Base-by-base conservation (phyloP, 2,329 filamentous ascomycete species). In the Daldinia eschscholtzii region DNA sequence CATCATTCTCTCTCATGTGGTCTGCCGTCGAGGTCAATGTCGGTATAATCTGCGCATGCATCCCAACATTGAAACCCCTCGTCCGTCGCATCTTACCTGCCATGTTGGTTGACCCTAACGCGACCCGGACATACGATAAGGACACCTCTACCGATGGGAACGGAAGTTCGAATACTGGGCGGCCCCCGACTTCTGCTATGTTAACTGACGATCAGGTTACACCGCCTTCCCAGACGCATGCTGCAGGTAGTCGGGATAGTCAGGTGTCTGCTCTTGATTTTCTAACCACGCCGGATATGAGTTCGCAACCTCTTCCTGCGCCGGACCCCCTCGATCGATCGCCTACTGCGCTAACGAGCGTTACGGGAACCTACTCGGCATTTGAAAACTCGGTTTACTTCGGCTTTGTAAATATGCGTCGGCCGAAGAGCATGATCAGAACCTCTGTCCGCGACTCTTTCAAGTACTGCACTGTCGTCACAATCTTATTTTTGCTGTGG, bases 1-100 rank as follows among this genome's bases (percentile, higher is more conserved):
- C 93, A 0, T 93, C 93, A 0, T 82, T 94, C 4, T 93, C 93
- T 0, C 91, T 97, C 76, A 95, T 97, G 92, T 98, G 94, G 95
- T 95, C 92, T 15, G 92, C 91, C 12, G 89, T 98, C 61, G 94
- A 98, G 79, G 93, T 97, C 76, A 96, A 97, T 72, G 85, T 97
- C 1, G 94, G 93, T 18, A 94, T 98, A 73, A 91, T 94, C 71
- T 97, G 93, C 76, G 94, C 92, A 46, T 97, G 94, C 75, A 92
- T 98, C n/a, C 95, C 95, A 7, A 95, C 92, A 0, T 82, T 98
- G 69, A 98, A 98, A 78, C 94, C 95, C 1, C 83, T 98, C 6
- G 89, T 95, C 62, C 88, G 92, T 71, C 85, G 85, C 66, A 83
- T 89, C 59, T 79, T 89, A n/a, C 87, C 87, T 2, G 79, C 82